Evolutionary conservation across 805 yeast species (phyloP), one percentile per base, ranked within the genome.

Genomic region (Isabelozyma gotoi): DNA sequence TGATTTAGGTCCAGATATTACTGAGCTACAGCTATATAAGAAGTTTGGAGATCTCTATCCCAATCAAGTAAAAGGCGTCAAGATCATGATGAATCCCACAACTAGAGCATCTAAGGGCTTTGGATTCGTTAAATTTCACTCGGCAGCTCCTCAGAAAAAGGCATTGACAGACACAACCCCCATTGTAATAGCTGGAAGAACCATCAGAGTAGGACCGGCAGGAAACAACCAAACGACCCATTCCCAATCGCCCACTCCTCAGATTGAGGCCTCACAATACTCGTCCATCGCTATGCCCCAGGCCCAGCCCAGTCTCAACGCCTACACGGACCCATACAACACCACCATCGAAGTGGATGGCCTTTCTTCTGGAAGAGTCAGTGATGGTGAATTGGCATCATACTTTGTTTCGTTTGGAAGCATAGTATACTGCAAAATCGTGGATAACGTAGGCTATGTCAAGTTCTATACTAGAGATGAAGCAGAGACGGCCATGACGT

Each of bases 91-190:
- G 39, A 96, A 90, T 62, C 82, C 81, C 32, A 59, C 64, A 10
- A 82, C 96, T 1, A 84, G 84, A 21, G 74, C 74, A 39, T 79
- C 92, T 5, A 82, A 87, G 57, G 96, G 96, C 10, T 90, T 85
- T 63, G 97, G 97, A 2, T 91, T 91, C 68, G 88, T 89, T n/a
- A 80, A 88, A 48, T 89, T 90, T 59, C 56, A 73, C 29, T 75
- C 76, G 45, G 82, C 78, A 47, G 73, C 74, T 8, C 89, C 85
- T 33, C 89, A 85, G 62, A 84, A 81, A 52, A 75, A 81, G 40
- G 89, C 96, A 0, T 61, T 88, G 33, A 57, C 73, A 17, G 95
- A 87, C 57, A 87, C 89, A 96, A 91, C 86, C 63, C 96, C 96
- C 3, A 74, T 74, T 15, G 68, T 80, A 33, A 64, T 89, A 36